Conservation (phyloP, 129 eudicot genomes). For the Flaveria bidentis region DNA sequence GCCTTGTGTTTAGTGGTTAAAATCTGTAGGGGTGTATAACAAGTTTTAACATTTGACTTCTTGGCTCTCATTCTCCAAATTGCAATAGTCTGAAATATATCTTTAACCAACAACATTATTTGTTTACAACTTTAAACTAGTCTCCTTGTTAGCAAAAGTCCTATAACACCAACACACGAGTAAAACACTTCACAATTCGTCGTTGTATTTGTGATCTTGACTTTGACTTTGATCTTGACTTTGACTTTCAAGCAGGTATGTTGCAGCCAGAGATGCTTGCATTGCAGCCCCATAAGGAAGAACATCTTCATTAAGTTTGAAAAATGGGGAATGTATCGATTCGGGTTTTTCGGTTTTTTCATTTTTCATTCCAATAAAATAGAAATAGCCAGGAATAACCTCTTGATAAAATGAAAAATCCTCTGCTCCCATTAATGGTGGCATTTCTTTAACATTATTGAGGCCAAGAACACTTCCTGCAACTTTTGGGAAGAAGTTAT, state of each 20-base stretch:
- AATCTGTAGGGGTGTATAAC: too few species aligned
- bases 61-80: too few species aligned
- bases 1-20: background rate
- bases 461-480: constrained; percentile 35
- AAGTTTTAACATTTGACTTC: too few species aligned
- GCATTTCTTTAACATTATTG: constrained; percentile 31
- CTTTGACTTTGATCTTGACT: constrained; percentile 28
- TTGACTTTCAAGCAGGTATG: constrained; percentile 24
- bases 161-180: background rate
- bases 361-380: constrained; percentile 38
- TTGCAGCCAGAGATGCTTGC: constrained; percentile 36
- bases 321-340: constrained; percentile 35
- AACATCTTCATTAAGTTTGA: constrained; percentile 40
- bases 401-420: constrained; percentile 44
- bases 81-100: background rate
- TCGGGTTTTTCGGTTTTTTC: constrained; percentile 24
- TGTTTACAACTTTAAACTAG: constrained; percentile 6
- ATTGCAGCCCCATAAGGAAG: constrained; percentile 47
- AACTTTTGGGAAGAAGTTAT: constrained; percentile 28
- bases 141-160: constrained; percentile 21
- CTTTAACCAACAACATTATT: constrained; percentile 2
- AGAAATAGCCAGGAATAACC: constrained; percentile 40
- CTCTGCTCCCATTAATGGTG: constrained; percentile 36
- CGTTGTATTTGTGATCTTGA: constrained; percentile 1
- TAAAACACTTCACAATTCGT: constrained; percentile 32